phyloP scores from a whole-genome alignment of 495 filamentous ascomycete species.

The Letharia lupina region DNA sequence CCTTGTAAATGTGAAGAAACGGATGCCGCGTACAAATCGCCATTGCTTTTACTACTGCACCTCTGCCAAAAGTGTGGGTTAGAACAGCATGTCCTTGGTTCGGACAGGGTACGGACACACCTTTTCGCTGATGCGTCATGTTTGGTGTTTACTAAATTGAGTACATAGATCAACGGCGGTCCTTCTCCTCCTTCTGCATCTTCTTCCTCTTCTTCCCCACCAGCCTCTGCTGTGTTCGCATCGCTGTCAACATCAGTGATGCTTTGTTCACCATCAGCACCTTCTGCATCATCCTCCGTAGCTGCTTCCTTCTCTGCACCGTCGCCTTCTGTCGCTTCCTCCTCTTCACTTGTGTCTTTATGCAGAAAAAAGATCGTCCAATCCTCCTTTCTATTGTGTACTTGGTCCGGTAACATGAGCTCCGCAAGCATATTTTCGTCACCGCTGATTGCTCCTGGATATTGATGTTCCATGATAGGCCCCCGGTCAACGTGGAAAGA shows the following conservation, averaged over 20 bases:
- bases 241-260: conserved; percentile 43
- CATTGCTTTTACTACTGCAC: conserved; percentile 96
- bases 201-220: not conserved
- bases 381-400: conserved; percentile 88
- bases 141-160: conserved; percentile 97
- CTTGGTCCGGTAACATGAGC: conserved; percentile 97
- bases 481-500: conserved; percentile 95
- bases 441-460: conserved; percentile 87
- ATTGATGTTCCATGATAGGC: conserved; percentile 97
- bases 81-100: not conserved
- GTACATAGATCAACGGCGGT: conserved; percentile 92
- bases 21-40: conserved; percentile 98
- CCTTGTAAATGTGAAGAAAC: conserved; percentile 99
- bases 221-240: conserved; percentile 36
- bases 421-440: conserved; percentile 97
- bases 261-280: conserved; percentile 28
- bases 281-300: conserved; percentile 34
- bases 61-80: conserved; percentile 41
- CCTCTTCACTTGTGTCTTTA: conserved; percentile 78
- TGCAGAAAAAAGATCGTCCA: conserved; percentile 99
- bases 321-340: conserved; percentile 54
- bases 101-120: conserved; percentile 30
- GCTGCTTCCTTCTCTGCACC: conserved; percentile 42
- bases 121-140: conserved; percentile 83
- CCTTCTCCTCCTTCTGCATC: conserved; percentile 61